Evolutionary conservation across 345 rosid genomes (phyloP), one percentile per base, ranked within the genome.

Genomic region (Camelina sativa): DNA sequence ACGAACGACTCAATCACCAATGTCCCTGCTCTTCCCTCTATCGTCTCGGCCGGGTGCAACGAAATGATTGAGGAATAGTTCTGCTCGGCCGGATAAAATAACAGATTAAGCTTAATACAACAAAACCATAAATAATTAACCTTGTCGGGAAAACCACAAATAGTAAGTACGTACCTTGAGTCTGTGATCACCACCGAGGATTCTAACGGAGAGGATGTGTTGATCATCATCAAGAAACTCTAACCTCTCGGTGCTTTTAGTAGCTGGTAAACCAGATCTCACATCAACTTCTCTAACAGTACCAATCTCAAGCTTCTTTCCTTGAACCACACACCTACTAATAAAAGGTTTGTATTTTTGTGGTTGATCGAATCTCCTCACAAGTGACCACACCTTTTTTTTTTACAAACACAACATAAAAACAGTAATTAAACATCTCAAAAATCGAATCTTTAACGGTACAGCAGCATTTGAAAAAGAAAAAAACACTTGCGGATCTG

Each of bases 51-150:
- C 3, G 90, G 86, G 53, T 91, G 98, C 63, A 91, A 84, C n/a
- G 96, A 87, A 65, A 89, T 91, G 75, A 88, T 76, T 1, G 97
- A 93, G 30, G 96, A 89, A 82, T 93, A 93, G 77, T 93, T 93
- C 98, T 93, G 85, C 10, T 65, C 30, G 30, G 30, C 4, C 58
- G 54, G 46, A 22, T 6, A 35, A 48, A 0, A 69, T 41, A 30
- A 70, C 50, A 65, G 8, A 50, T n/a, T 38, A 0, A 52, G 15
- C 32, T 52, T 11, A 52, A 4, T 5, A 28, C 5, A 28, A 22
- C 0, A 22, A 52, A 22, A 11, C 32, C 15, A 51, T 19, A 10
- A 25, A 51, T 19, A 10, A 25, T 25, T 25, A 51, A 28, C 1
- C 25, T 51, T 19, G 6, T 51, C 25, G 12, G 25, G 16, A 51